Evolutionary conservation across 2,329 filamentous ascomycete species (phyloP).

Genomic region (Penicillium sp.): DNA sequence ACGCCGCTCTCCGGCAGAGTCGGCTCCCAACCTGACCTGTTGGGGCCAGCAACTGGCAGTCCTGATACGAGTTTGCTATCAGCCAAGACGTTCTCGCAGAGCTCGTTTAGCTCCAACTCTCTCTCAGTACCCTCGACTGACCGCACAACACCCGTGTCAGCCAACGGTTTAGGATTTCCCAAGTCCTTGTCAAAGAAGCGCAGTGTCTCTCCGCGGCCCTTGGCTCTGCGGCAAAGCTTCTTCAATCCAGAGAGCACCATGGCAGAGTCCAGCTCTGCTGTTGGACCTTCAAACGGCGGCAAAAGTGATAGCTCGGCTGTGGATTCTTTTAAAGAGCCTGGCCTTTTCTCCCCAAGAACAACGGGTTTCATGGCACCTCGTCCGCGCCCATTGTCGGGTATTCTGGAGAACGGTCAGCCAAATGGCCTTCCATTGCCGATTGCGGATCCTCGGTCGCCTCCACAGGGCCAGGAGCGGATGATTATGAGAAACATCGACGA

Average conservation of each 20-base stretch:
- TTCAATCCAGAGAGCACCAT: conserved; percentile 18
- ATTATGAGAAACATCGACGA: conserved; percentile 54
- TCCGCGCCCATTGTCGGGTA: conserved; percentile 38
- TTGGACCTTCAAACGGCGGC: conserved; percentile 30
- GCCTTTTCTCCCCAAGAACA: conserved; percentile 51
- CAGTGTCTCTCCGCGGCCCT: conserved; percentile 41
- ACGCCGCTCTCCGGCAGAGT: conserved; percentile 27
- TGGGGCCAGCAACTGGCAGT: conserved; percentile 13
- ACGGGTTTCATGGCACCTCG: conserved; percentile 49
- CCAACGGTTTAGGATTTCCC: conserved; percentile 29
- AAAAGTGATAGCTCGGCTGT: conserved; percentile 46
- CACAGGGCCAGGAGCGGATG: conserved; percentile 42
- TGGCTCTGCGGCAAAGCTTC: conserved; percentile 43
- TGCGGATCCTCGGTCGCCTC: conserved; percentile 48
- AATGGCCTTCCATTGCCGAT: conserved; percentile 25
- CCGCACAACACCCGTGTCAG: conserved; percentile 32
- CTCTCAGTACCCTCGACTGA: conserved; percentile 32
- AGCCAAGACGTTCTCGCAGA: conserved; percentile 30
- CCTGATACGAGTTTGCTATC: conserved; percentile 24
- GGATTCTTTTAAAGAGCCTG: conserved; percentile 41
- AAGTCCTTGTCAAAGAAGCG: conserved; percentile 37
- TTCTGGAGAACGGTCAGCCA: conserved; percentile 21
- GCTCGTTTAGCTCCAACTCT: conserved; percentile 31
- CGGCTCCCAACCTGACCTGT: conserved; percentile 14
- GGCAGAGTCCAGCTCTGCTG: conserved; percentile 22